Percentiles rank a stretch among this genome's conserved stretches.
These are phyloP conservation scores for Piloderma croceum DNA, from an alignment of 768 basidiomycete genomes.

Conservation along the genomic window DNA sequence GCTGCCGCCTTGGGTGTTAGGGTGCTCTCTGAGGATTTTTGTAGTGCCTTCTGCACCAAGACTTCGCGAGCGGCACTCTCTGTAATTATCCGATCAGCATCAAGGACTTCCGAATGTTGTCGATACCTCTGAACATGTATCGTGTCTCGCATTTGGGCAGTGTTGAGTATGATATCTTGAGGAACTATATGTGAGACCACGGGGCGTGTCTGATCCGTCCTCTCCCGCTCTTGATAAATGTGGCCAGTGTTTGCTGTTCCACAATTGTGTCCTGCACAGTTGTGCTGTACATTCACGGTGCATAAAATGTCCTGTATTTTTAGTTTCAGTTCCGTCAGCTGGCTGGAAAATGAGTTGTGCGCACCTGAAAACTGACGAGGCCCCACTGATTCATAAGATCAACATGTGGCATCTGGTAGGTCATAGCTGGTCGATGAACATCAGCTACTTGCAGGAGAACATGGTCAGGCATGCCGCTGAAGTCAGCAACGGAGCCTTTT, in stretches of 20 bases:
- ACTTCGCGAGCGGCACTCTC: too few relatives aligned
- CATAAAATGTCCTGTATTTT: slow-evolving; percentile 11
- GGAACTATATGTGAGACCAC: slow-evolving; percentile 3
- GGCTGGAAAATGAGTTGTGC: too few relatives aligned
- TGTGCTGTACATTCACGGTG: slow-evolving; percentile 20
- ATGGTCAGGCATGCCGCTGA: slow-evolving; percentile 1
- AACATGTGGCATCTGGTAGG: slow-evolving; percentile 8
- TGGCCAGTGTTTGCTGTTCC: neutral
- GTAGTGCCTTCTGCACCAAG: too few relatives aligned
- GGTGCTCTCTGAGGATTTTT: too few relatives aligned
- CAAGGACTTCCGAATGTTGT: neutral
- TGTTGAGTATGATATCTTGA: slow-evolving; percentile 17
- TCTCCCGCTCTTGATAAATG: slow-evolving; percentile 11
- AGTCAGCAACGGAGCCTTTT: neutral
- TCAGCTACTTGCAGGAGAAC: neutral
- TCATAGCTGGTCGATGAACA: slow-evolving; percentile 1
- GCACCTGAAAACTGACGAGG: too few relatives aligned
- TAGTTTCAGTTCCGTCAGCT: neutral
- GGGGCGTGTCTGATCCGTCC: neutral
- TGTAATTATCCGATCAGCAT: slow-evolving; percentile 3
- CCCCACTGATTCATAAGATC: too few relatives aligned
- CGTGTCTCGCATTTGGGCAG: slow-evolving; percentile 23
- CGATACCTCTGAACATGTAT: slow-evolving; percentile 15
- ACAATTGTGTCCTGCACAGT: slow-evolving; percentile 14
- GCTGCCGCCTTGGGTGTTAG: too few relatives aligned